phyloP scores from a whole-genome alignment of 75 land plant species.

The Pinus taeda region DNA sequence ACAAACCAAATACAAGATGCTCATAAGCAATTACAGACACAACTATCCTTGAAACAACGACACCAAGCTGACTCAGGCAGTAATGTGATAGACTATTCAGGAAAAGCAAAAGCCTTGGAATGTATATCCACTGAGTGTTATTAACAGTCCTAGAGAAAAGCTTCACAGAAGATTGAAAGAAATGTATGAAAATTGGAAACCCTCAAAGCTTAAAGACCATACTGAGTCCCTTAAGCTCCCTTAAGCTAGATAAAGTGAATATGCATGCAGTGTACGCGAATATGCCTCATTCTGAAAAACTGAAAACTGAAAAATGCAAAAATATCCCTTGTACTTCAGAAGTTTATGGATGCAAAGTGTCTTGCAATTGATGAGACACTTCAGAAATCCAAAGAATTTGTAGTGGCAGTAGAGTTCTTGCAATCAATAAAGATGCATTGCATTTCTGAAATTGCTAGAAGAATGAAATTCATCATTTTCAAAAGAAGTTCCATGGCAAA shows the following conservation, averaged over 20 bases:
- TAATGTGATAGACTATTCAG: neutral
- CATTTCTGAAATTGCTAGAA: conserved; percentile 74
- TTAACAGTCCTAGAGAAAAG: neutral
- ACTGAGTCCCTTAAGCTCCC: conserved; percentile 12
- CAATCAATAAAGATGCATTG: conserved; percentile 82
- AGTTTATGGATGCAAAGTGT: conserved; percentile 56
- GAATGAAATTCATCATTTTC: conserved; percentile 65
- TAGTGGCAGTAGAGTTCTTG: conserved; percentile 84
- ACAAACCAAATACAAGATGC: conserved; percentile 3
- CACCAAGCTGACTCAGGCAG: neutral
- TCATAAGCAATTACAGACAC: conserved; percentile 4
- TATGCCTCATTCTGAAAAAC: conserved; percentile 15
- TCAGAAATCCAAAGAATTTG: conserved; percentile 70
- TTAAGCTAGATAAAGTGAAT: conserved; percentile 21
- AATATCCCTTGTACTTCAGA: conserved; percentile 62
- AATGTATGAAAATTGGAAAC: conserved; percentile 46
- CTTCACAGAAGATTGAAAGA: conserved; percentile 30
- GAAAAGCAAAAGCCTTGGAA: neutral
- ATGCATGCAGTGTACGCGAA: conserved; percentile 9
- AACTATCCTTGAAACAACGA: conserved; percentile 5
- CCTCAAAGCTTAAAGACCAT: conserved; percentile 13
- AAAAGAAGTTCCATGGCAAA: conserved; percentile 42
- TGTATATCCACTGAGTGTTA: neutral
- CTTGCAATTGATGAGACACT: conserved; percentile 58
- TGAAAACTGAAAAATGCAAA: conserved; percentile 49